phyloP scores from a whole-genome alignment of 495 filamentous ascomycete species.

The Neurospora pannonica region DNA sequence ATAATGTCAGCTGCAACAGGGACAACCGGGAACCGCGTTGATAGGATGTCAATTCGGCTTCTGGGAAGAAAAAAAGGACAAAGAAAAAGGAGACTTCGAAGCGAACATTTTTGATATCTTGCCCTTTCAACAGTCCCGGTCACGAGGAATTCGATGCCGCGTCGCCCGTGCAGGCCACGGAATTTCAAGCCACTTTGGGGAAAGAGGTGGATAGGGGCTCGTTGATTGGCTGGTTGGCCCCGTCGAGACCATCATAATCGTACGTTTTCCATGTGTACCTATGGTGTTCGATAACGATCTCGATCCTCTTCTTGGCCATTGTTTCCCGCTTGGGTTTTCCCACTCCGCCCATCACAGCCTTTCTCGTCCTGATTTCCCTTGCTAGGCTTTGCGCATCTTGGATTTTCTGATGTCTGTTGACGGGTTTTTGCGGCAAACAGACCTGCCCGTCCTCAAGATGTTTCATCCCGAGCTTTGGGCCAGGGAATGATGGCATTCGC shows the following conservation, averaged over 20 bases:
- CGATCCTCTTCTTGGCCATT: conserved; percentile 15
- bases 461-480: neutral
- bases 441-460: neutral
- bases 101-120: neutral
- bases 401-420: neutral
- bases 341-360: conserved; percentile 1
- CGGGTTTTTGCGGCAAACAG: neutral
- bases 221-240: conserved; percentile 17
- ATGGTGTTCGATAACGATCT: conserved; percentile 25
- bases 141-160: conserved; percentile 3
- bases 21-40: neutral
- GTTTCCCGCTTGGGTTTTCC: conserved; percentile 1
- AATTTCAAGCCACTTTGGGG: conserved; percentile 4
- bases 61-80: neutral
- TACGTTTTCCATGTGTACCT: conserved; percentile 27
- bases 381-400: neutral
- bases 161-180: neutral
- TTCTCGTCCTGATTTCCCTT: neutral
- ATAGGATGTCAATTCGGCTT: conserved; percentile 3
- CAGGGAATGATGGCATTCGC: neutral
- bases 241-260: conserved; percentile 14
- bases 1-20: conserved; percentile 14
- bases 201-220: conserved; percentile 5
- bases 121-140: neutral
- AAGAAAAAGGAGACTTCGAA: neutral